Base-by-base conservation (phyloP, 2,329 filamentous ascomycete species). In the Neonectria magnoliae region DNA sequence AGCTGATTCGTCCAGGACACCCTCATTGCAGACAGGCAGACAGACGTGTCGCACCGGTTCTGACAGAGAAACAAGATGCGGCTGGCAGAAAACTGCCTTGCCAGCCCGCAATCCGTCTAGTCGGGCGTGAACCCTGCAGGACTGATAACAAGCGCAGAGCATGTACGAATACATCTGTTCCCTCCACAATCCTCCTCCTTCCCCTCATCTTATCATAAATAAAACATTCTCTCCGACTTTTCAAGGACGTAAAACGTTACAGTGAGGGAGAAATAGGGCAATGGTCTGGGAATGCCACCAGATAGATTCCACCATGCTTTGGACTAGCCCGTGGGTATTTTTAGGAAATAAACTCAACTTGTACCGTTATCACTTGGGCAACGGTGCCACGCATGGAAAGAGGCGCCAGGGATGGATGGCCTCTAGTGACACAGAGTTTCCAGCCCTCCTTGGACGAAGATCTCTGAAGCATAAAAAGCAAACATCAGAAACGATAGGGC, bases 251-350 rank as follows among this genome's bases (percentile, higher is more conserved):
- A 33, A 25, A 44, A 50, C n/a, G 50, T 36, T 9, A 29, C 51
- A 52, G 53, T 53, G 25, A 64, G 25, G 14, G 47, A n/a, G 42
- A 25, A 22, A 13, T 27, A 18, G 25, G 25, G 51, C 36, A 27
- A 16, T 38, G 20, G 29, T 44, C 31, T 57, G 44, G 54, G 42
- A 62, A 59, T 57, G 42, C 50, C 53, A 27, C 50, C n/a, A 50
- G 50, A 25, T 22, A 58, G 48, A 53, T 63, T 51, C 60, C 57
- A 57, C 60, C 57, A 57, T 62, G 41, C 53, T 48, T 53, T 63
- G 25, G 3, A 25, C 25, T 25, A 63, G 62, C 62, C 62, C 50
- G 27, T 41, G 27, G 20, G 31, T 69, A 69, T 69, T 69, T 69
- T 66, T 68, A 66, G 67, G 47, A 69, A 64, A 27, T 20, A 56